Percentiles rank a stretch among this genome's conserved stretches.
Evolutionary conservation across 108 stramenopile species (phyloP).

Genomic region (Cyclotella cryptica): DNA sequence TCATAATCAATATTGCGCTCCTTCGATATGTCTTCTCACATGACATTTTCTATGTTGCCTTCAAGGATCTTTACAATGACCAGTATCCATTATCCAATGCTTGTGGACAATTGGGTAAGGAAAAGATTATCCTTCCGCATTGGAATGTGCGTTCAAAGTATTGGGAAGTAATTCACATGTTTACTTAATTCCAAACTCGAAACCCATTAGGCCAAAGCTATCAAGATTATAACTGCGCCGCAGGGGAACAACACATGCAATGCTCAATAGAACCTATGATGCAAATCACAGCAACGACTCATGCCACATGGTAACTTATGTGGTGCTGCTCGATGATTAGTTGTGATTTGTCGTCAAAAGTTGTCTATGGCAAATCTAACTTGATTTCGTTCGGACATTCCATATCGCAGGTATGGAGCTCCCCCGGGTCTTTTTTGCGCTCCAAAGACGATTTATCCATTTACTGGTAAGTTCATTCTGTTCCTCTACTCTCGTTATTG

Average conservation of each 20-base stretch:
- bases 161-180: not conserved
- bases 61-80: slow-evolving; percentile 25
- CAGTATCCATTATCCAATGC: slow-evolving; percentile 51
- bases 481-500: not conserved
- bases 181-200: not conserved
- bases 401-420: slow-evolving; percentile 24
- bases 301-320: slow-evolving; percentile 46
- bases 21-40: too few species aligned
- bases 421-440: slow-evolving; percentile 25
- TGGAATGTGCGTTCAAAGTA: not conserved
- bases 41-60: too few species aligned
- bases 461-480: slow-evolving; percentile 9
- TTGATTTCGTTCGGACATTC: not conserved
- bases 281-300: slow-evolving; percentile 41
- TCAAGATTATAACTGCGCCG: slow-evolving; percentile 49
- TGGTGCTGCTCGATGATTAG: not conserved
- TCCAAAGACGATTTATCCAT: slow-evolving; percentile 19
- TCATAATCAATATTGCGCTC: not conserved
- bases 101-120: slow-evolving; percentile 49
- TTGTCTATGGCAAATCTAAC: not conserved
- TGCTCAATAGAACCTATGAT: slow-evolving; percentile 44
- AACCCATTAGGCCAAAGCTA: slow-evolving; percentile 35
- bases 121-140: not conserved
- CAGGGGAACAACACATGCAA: slow-evolving; percentile 46
- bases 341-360: not conserved